Evolutionary conservation across 75 land plant species (phyloP), one percentile per base, ranked within the genome.

Genomic region (Pseudotsuga menziesii): DNA sequence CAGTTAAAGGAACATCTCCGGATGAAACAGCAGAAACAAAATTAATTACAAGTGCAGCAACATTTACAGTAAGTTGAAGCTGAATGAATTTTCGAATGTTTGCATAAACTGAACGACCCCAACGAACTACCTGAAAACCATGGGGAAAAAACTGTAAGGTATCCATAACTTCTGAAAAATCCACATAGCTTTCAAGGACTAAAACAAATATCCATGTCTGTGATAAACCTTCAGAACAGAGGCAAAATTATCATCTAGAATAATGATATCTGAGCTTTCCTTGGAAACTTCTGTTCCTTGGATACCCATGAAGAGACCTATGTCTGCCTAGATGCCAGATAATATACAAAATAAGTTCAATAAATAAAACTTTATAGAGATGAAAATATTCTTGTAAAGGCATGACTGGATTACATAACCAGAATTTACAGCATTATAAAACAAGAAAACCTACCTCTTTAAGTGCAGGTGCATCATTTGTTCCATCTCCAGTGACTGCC

Each of bases 401-500:
- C 32, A 29, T 0, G 6, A 20, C 23, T 22, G 3, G 6, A 19
- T 20, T 59, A 59, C 4, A 59, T 59, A 59, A 59, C 0, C 32
- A 29, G 44, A 58, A 16, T 26, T 8, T 29, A 29, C 32, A 29
- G 1, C 32, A 29, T 0, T 29, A 29, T 44, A 72, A 0, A 29
- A 29, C 32, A 29, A 29, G 32, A 29, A n/a, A 29, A 29, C 32
- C 32, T 3, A 82, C 80, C 81, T 87, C 94, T 72, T 89, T 85
- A 6, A 91, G 67, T 23, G 94, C 94, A 61, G 91, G 91, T 5
- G 91, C 91, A 75, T 92, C 94, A 80, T 92, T 88, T 29, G 91
- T 88, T 59, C 91, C 91, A 78, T 92, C 90, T n/a, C 94, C 94
- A 23, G 89, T 92, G 15, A 92, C 94, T 15, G 90, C 94, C 25